phyloP scores from a whole-genome alignment of 441 rosid species.

The Corymbia citriodora region DNA sequence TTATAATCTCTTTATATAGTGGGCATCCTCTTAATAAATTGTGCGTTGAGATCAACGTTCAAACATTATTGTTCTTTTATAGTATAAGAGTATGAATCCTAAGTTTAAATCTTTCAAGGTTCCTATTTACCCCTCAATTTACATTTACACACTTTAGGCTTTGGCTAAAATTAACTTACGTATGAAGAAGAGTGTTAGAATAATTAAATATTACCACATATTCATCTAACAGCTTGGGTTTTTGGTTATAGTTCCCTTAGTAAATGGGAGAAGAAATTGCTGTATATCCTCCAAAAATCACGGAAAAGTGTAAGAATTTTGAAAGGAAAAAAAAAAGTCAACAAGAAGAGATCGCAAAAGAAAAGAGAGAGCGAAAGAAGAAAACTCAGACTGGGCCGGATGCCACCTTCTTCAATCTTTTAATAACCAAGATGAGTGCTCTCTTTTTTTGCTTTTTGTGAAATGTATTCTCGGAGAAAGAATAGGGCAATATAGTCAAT shows the following conservation, averaged over 20 bases:
- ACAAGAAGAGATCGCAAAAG: neutral
- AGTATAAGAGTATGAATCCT: rapidly evolving
- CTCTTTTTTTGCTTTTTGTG: neutral
- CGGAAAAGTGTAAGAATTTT: neutral
- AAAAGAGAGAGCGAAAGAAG: neutral
- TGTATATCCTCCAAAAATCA: neutral
- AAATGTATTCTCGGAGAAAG: neutral
- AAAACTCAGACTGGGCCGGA: neutral
- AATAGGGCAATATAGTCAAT: neutral
- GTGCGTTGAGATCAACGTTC: neutral
- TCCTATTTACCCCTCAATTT: neutral
- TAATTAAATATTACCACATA: too few species aligned
- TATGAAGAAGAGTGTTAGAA: too few species aligned
- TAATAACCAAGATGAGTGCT: neutral
- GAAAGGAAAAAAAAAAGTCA: neutral
- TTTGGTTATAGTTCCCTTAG: too few species aligned
- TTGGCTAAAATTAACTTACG: too few species aligned
- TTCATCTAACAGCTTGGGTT: too few species aligned
- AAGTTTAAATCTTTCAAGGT: neutral
- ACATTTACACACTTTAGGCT: neutral
- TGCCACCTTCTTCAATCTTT: neutral
- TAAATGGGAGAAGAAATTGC: neutral
- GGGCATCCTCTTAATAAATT: neutral
- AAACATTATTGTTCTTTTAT: neutral
- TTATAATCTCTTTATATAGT: neutral